These are phyloP conservation scores for Spergularia bocconei DNA, from an alignment of 148 eudicot genomes.

Conservation along the genomic window DNA sequence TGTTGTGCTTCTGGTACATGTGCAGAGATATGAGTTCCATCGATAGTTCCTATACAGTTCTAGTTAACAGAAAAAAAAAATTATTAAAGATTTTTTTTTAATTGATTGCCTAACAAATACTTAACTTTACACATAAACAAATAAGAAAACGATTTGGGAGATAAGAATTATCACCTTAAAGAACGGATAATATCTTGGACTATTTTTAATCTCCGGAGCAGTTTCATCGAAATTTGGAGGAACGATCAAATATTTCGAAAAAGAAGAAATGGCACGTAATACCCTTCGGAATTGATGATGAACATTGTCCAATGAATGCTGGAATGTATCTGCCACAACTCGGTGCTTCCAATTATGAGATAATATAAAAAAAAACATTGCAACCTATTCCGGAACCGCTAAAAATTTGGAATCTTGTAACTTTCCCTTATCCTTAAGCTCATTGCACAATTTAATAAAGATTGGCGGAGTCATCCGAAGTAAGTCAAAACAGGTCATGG, in stretches of 20 bases:
- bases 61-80: background rate
- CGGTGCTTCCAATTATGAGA: slow-evolving; percentile 2
- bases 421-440: background rate
- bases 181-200: slow-evolving; percentile 5
- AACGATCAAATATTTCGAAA: background rate
- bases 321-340: background rate
- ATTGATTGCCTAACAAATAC: no score
- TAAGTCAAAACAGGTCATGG: background rate
- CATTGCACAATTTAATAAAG: slow-evolving; percentile 1
- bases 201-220: background rate
- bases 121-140: background rate
- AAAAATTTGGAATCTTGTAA: background rate
- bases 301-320: background rate
- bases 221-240: background rate
- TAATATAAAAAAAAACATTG: slow-evolving; percentile 8
- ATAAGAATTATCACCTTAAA: slow-evolving; percentile 1
- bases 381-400: background rate
- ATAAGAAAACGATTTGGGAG: background rate
- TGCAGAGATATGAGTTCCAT: slow-evolving; percentile 14
- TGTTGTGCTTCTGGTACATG: background rate
- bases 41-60: background rate
- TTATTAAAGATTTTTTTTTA: background rate
- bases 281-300: slow-evolving; percentile 1
- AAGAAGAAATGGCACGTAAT: background rate
- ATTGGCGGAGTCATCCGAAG: background rate